Evolutionary conservation across 1,139 yeast genomes (phyloP).

Genomic region (Yamadazyma buinensis): DNA sequence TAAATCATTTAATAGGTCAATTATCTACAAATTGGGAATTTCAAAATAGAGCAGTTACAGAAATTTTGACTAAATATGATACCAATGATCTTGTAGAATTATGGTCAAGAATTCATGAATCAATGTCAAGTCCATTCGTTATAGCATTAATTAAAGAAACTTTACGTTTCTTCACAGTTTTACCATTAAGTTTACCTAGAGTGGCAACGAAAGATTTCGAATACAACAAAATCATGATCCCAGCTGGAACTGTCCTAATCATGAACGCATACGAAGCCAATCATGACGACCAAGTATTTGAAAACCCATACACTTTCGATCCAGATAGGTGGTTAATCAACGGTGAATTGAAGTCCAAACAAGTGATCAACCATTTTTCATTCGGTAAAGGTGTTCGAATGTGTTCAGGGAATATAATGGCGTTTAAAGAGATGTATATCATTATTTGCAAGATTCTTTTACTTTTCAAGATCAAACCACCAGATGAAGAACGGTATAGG

Average conservation of each 20-base stretch:
- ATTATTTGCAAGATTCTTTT: conserved; percentile 30
- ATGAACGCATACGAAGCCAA: conserved; percentile 74
- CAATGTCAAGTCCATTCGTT: conserved; percentile 43
- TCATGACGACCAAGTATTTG: conserved; percentile 50
- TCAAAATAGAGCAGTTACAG: conserved; percentile 40
- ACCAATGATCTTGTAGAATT: conserved; percentile 31
- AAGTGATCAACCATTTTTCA: conserved; percentile 45
- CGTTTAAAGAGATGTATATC: conserved; percentile 57
- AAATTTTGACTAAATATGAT: conserved; percentile 26
- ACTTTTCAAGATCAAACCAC: conserved; percentile 38
- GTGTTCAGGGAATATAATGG: conserved; percentile 66
- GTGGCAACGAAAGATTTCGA: conserved; percentile 48
- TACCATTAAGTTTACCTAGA: conserved; percentile 67
- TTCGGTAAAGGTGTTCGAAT: conserved; percentile 70
- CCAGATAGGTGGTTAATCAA: conserved; percentile 56
- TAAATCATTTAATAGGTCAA: conserved; percentile 60
- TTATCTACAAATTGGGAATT: conserved; percentile 39
- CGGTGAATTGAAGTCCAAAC: conserved; percentile 15
- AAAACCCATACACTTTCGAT: conserved; percentile 47
- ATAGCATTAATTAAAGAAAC: conserved; percentile 62
- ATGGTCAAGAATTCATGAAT: conserved; percentile 41
- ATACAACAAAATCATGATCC: conserved; percentile 41
- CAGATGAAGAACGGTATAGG: conserved; percentile 20
- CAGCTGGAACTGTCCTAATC: conserved; percentile 51
- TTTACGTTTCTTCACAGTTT: conserved; percentile 57